Conservation (phyloP, 352 stramenopile genomes). For the Pythium chondricola region DNA sequence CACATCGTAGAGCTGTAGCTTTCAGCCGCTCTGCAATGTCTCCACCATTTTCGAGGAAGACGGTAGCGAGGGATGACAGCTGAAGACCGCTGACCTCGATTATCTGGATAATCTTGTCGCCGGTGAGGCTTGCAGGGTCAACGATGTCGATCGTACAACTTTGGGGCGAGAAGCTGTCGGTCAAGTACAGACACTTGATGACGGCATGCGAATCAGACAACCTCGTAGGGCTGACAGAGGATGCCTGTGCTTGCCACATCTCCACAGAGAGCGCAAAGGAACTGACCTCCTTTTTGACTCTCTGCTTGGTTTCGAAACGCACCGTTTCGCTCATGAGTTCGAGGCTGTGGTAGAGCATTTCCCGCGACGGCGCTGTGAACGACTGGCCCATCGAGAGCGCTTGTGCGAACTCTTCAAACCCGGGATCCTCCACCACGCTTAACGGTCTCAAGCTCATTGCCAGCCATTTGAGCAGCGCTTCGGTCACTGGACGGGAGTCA, state of each 20-base stretch:
- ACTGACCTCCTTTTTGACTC: constrained; percentile 24
- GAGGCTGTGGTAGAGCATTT: constrained; percentile 25
- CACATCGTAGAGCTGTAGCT: constrained; percentile 2
- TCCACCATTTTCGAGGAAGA: constrained; percentile 9
- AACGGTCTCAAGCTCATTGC: constrained; percentile 27
- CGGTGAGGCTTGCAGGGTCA: constrained; percentile 1
- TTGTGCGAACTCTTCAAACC: constrained; percentile 25
- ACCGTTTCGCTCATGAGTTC: constrained; percentile 30
- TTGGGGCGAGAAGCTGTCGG: constrained; percentile 22
- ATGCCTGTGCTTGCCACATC: constrained; percentile 20
- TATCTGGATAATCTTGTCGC: constrained; percentile 1
- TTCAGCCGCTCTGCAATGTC: background rate
- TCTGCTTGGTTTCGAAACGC: constrained; percentile 32
- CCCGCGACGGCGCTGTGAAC: constrained; percentile 21
- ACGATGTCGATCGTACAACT: constrained; percentile 26
- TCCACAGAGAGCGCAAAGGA: constrained; percentile 23
- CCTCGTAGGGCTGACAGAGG: background rate
- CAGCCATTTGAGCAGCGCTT: constrained; percentile 37
- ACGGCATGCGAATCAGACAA: background rate
- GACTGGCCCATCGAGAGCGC: constrained; percentile 12
- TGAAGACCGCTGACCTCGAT: constrained; percentile 22
- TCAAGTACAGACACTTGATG: constrained; percentile 23
- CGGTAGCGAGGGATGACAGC: constrained; percentile 8
- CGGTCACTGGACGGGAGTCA: constrained; percentile 24
- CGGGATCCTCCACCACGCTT: constrained; percentile 24